Evolutionary conservation across 768 basidiomycete genomes (phyloP), one percentile per base, ranked within the genome.

Genomic region (Krasilnikovozyma curviuscula): DNA sequence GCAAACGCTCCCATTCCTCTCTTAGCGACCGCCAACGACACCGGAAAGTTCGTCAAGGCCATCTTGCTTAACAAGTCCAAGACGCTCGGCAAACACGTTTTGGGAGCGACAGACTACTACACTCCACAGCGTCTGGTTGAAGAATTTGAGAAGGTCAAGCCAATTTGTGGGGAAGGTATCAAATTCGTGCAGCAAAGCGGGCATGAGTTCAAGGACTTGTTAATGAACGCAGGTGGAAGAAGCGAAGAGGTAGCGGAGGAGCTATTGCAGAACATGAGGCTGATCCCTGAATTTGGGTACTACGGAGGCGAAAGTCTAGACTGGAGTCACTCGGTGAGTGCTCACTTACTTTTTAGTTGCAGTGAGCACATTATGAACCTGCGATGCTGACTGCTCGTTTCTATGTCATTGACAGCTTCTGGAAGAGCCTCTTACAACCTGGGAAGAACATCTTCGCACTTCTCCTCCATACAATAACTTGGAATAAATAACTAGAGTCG

Each of bases 281-380:
- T 56, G 13, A 52, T 43, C 29, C 49, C 52, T 43, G 49, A 56
- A 42, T 54, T 25, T 46, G 53, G 53, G 19, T 56, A 56, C 35
- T 53, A 46, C 32, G 28, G 30, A 10, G 50, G 50, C 14, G 47
- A 24, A 19, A 44, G 42, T 35, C 33, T 56, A 31, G 31, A 33
- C 14, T 41, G 38, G 39, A 52, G 53, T 3, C 32, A 38, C 27
- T 9, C 23, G 49, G 55, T 56, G 25, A 43, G 55, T 49, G n/a
- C n/a, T n/a, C n/a, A n/a, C n/a, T n/a, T n/a, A n/a, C n/a, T n/a
- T n/a, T n/a, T n/a, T n/a, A n/a, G n/a, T n/a, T n/a, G n/a, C n/a
- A n/a, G n/a, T n/a, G n/a, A n/a, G n/a, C n/a, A n/a, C n/a, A n/a
- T n/a, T n/a, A n/a, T n/a, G n/a, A n/a, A n/a, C n/a, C n/a, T n/a